Evolutionary conservation across 345 rosid genomes (phyloP).

Genomic region (Noccaea bulbosa): DNA sequence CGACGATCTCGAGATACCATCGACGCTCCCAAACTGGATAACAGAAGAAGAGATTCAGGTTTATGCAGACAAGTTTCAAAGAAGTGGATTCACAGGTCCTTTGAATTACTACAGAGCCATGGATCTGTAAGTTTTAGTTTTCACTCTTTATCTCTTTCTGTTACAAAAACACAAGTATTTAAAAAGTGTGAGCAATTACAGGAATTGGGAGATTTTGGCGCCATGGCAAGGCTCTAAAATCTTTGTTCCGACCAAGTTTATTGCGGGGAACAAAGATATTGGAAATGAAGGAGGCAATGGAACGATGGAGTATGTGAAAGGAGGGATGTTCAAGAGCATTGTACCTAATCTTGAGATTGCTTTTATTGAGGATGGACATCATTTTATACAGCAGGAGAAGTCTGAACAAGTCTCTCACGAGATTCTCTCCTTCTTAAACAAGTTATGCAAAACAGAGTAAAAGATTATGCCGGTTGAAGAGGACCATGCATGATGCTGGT

Average conservation of each 20-base stretch:
- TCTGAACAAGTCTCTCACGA: constrained; percentile 57
- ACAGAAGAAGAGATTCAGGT: constrained; percentile 66
- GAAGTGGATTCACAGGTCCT: constrained; percentile 66
- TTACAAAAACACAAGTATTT: not conserved
- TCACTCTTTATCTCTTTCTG: not conserved
- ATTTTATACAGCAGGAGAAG: constrained; percentile 66
- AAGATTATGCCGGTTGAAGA: no score
- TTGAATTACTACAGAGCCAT: constrained; percentile 67
- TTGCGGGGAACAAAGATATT: constrained; percentile 57
- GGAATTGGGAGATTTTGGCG: constrained; percentile 71
- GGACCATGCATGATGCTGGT: not conserved
- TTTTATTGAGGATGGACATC: constrained; percentile 66
- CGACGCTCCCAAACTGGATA: constrained; percentile 62
- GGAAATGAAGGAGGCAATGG: constrained; percentile 48
- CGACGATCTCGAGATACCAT: constrained; percentile 59
- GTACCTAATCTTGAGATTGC: constrained; percentile 62
- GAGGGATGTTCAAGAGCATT: constrained; percentile 55
- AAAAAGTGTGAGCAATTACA: constrained; percentile 20
- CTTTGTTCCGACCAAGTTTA: constrained; percentile 56
- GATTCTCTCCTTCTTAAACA: constrained; percentile 56
- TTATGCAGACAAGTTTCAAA: constrained; percentile 68
- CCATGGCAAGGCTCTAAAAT: constrained; percentile 64
- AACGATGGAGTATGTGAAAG: constrained; percentile 49
- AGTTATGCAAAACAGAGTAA: constrained; percentile 37
- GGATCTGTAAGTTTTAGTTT: constrained; percentile 52